A percentile compares a stretch with the other conserved stretches of the same genome.
phyloP scores from a whole-genome alignment of 768 basidiomycete genomes.

The Macrolepiota dolichaula region DNA sequence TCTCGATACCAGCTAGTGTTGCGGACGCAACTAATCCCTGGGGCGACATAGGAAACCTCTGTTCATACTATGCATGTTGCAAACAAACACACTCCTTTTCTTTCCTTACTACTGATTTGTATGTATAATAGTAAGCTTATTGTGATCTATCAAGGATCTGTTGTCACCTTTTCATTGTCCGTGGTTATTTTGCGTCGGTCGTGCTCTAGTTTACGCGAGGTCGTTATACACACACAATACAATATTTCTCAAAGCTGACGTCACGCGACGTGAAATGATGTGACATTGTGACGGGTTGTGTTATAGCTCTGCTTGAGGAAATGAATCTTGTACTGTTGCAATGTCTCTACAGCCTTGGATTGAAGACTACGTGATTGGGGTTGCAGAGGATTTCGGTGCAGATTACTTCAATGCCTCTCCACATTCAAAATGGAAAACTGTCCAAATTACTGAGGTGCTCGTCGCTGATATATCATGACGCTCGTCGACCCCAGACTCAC shows the following conservation, averaged over 20 bases:
- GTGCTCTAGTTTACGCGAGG: neutral
- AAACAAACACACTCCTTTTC: constrained; percentile 7
- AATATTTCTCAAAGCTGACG: neutral
- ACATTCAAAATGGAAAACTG: constrained; percentile 40
- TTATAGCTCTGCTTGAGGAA: neutral
- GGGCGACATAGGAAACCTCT: neutral
- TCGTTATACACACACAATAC: neutral
- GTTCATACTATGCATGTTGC: neutral
- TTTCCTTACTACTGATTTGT: neutral
- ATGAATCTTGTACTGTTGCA: neutral
- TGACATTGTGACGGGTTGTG: constrained; percentile 2
- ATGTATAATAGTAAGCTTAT: constrained; percentile 11
- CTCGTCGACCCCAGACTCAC: neutral
- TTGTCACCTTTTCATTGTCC: neutral
- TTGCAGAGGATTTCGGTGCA: constrained; percentile 52
- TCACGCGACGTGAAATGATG: constrained; percentile 8
- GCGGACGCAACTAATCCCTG: neutral
- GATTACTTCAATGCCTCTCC: constrained; percentile 33
- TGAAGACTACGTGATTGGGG: constrained; percentile 41
- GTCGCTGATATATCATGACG: constrained; percentile 5
- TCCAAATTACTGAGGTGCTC: constrained; percentile 56
- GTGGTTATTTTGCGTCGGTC: neutral
- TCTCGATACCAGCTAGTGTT: constrained; percentile 4
- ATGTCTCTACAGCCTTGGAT: constrained; percentile 51
- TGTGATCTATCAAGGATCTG: constrained; percentile 10